phyloP scores from a whole-genome alignment of 805 yeast genomes.

The Debaryomyces maramus region DNA sequence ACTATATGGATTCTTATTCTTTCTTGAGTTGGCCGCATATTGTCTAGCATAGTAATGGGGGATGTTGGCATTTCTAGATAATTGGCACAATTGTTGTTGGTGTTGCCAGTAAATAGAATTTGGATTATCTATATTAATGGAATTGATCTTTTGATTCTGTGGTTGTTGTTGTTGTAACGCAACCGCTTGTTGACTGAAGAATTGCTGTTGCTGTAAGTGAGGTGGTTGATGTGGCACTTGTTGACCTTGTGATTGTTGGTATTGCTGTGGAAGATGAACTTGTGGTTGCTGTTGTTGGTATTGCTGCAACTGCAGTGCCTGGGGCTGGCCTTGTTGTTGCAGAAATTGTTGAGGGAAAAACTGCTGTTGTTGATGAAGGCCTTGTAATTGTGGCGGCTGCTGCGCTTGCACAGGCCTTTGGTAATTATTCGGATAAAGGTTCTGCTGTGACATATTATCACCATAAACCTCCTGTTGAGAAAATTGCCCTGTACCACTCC shows the following conservation, averaged over 20 bases:
- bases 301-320: slow-evolving; percentile 7
- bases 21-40: slow-evolving; percentile 69
- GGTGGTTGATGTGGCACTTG: slow-evolving; percentile 25
- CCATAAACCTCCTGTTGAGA: slow-evolving; percentile 14
- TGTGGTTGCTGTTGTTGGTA: slow-evolving; percentile 10
- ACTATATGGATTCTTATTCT: slow-evolving; percentile 37
- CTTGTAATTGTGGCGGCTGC: slow-evolving; percentile 20
- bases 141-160: slow-evolving; percentile 31
- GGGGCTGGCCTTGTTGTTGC: slow-evolving; percentile 15
- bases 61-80: slow-evolving; percentile 61
- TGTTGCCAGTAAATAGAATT: slow-evolving; percentile 69
- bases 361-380: slow-evolving; percentile 24
- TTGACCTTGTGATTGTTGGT: slow-evolving; percentile 19
- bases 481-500: slow-evolving; percentile 13
- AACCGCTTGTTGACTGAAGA: slow-evolving; percentile 20
- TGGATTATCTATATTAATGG: slow-evolving; percentile 37
- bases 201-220: slow-evolving; percentile 29
- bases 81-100: slow-evolving; percentile 69
- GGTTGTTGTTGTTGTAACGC: slow-evolving; percentile 19
- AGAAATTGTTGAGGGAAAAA: slow-evolving; percentile 22
- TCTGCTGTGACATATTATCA: slow-evolving; percentile 17
- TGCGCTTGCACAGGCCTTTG: slow-evolving; percentile 15
- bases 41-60: slow-evolving; percentile 85
- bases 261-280: slow-evolving; percentile 14
- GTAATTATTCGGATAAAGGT: slow-evolving; percentile 20